Evolutionary conservation across 768 basidiomycete genomes (phyloP).

Genomic region (Pleurotus sapidus): DNA sequence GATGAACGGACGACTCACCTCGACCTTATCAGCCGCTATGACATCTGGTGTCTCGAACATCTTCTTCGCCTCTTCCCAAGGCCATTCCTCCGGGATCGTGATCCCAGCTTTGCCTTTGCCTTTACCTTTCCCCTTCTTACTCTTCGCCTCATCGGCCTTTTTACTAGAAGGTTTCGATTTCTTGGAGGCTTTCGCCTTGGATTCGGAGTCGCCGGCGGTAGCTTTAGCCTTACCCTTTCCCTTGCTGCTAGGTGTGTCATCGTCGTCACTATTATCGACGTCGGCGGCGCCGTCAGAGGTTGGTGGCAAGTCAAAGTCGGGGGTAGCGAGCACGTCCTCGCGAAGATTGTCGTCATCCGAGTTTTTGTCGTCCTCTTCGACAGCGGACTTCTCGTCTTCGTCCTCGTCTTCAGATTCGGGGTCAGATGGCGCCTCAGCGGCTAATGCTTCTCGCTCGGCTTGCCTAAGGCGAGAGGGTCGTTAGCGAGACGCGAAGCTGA

Average conservation of each 20-base stretch:
- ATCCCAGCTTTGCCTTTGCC: slow-evolving; percentile 72
- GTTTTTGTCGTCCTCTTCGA: neutral
- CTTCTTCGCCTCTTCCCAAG: slow-evolving; percentile 92
- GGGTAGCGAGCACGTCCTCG: neutral
- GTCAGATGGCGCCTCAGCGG: slow-evolving; percentile 25
- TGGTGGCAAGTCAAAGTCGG: neutral
- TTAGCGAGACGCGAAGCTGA: neutral
- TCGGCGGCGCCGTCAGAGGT: neutral
- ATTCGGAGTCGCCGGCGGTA: slow-evolving; percentile 26
- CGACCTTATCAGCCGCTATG: slow-evolving; percentile 76
- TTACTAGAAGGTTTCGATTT: slow-evolving; percentile 3
- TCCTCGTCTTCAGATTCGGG: slow-evolving; percentile 15
- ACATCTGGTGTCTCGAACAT: slow-evolving; percentile 92
- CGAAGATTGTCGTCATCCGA: slow-evolving; percentile 4
- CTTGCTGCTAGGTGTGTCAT: slow-evolving; percentile 10
- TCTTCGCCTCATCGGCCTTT: slow-evolving; percentile 23
- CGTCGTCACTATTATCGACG: neutral
- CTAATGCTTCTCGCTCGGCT: slow-evolving; percentile 41
- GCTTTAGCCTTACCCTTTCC: slow-evolving; percentile 25
- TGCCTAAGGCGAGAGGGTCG: slow-evolving; percentile 17
- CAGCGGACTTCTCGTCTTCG: slow-evolving; percentile 19
- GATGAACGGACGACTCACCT: slow-evolving; percentile 45
- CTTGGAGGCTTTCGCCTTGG: too few relatives aligned
- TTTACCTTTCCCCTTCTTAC: slow-evolving; percentile 37
- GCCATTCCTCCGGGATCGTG: slow-evolving; percentile 91